These are phyloP conservation scores for Pholiota microspora DNA, from an alignment of 768 basidiomycete species.

Conservation along the genomic window DNA sequence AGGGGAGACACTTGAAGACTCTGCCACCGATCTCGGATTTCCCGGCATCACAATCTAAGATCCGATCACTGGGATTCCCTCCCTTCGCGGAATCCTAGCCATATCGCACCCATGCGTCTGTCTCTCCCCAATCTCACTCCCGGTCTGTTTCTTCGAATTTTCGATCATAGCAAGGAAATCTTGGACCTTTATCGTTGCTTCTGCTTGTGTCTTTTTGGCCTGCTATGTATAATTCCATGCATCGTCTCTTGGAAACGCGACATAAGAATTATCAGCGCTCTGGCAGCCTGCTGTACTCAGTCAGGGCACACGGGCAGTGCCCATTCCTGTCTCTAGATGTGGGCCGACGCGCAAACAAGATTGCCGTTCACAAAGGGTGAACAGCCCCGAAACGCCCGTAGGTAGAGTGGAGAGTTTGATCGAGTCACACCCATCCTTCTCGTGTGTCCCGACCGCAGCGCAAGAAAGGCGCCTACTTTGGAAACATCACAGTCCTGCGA, in stretches of 20 bases:
- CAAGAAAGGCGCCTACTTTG: not conserved
- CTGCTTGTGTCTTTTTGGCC: not conserved
- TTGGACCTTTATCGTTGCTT: not conserved
- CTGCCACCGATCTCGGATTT: not conserved
- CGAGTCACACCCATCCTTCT: not conserved
- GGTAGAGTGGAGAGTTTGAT: not conserved
- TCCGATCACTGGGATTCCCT: not conserved
- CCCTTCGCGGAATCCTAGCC: not conserved
- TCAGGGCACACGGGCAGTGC: not conserved
- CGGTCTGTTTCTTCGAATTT: not conserved
- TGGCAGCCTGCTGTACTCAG: not conserved
- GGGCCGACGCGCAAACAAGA: not conserved
- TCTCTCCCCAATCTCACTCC: not conserved
- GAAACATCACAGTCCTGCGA: not conserved
- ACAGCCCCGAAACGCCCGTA: not conserved
- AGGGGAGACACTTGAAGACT: slow-evolving; percentile 6
- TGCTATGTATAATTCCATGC: too few species aligned
- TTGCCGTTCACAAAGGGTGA: not conserved
- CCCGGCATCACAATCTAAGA: not conserved
- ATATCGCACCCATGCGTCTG: not conserved
- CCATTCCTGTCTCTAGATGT: not conserved
- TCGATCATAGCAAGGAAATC: not conserved
- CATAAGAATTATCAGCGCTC: not conserved
- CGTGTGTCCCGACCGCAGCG: not conserved
- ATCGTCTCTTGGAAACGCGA: not conserved